phyloP scores from a whole-genome alignment of 371 early-diverging fungal species.

The Zychaea mexicana region DNA sequence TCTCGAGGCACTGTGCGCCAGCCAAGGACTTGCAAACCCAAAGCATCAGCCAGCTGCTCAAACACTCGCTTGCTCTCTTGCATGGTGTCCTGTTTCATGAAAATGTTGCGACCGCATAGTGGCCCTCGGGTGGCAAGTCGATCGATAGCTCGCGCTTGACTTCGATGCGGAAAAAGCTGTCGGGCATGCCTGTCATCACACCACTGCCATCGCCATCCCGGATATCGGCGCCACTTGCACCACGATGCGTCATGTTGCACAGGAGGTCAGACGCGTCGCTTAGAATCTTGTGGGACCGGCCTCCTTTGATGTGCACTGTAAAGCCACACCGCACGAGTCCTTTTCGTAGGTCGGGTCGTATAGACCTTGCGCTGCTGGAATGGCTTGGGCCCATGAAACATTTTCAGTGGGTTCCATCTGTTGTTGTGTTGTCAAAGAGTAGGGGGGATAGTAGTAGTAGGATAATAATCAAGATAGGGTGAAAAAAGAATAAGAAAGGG shows the following conservation, averaged over 20 bases:
- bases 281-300: slow-evolving; percentile 82
- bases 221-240: slow-evolving; percentile 90
- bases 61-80: slow-evolving; percentile 73
- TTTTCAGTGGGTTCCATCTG: slow-evolving; percentile 16
- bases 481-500: neutral
- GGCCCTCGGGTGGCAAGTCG: slow-evolving; percentile 72
- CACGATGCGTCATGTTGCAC: slow-evolving; percentile 97
- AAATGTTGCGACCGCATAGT: slow-evolving; percentile 94
- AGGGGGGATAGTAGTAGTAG: no score
- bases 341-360: slow-evolving; percentile 91
- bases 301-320: slow-evolving; percentile 88
- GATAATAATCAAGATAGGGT: neutral
- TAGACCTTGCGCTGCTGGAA: slow-evolving; percentile 87
- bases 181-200: slow-evolving; percentile 94
- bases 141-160: slow-evolving; percentile 58
- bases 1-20: slow-evolving; percentile 94
- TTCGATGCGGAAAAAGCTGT: slow-evolving; percentile 78
- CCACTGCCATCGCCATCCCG: slow-evolving; percentile 90
- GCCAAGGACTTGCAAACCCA: slow-evolving; percentile 78
- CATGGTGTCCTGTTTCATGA: slow-evolving; percentile 67
- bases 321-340: slow-evolving; percentile 97
- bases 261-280: slow-evolving; percentile 86
- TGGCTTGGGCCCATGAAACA: slow-evolving; percentile 74
- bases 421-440: neutral
- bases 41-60: slow-evolving; percentile 70